A percentile compares a stretch with the other conserved stretches of the same genome.
Conservation (phyloP, 1,284 basidiomycete species). For the Ustilago vetiveriae region DNA sequence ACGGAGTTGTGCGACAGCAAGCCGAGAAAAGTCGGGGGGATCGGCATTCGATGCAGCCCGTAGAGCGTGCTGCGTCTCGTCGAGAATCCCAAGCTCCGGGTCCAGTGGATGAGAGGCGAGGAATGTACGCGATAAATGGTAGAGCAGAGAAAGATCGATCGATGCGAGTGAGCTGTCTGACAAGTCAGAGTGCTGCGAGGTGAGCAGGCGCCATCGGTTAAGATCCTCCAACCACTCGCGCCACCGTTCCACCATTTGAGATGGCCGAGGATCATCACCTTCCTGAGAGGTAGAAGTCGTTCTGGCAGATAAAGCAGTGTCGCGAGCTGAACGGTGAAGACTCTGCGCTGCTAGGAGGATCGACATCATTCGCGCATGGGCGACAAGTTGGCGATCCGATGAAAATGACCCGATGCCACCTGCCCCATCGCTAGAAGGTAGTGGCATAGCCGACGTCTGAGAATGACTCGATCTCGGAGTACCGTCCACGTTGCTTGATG, state of each 20-base stretch:
- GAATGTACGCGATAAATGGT: slow-evolving; percentile 47
- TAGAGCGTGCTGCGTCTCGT: slow-evolving; percentile 42
- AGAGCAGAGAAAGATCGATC: slow-evolving; percentile 44
- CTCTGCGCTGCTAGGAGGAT: slow-evolving; percentile 52
- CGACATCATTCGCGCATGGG: slow-evolving; percentile 54
- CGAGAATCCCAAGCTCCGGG: slow-evolving; percentile 39
- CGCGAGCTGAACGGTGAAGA: slow-evolving; percentile 36
- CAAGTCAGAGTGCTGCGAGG: slow-evolving; percentile 46
- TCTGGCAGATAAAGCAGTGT: slow-evolving; percentile 10
- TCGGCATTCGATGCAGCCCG: slow-evolving; percentile 25
- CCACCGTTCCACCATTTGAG: slow-evolving; percentile 43
- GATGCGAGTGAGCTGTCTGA: slow-evolving; percentile 36
- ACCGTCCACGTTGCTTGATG: slow-evolving; percentile 2
- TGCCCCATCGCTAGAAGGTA: slow-evolving; percentile 13
- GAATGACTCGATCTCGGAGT: slow-evolving; percentile 25
- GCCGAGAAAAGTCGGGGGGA: slow-evolving; percentile 28
- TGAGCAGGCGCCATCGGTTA: slow-evolving; percentile 45
- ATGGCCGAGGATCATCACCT: slow-evolving; percentile 10
- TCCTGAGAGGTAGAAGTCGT: slow-evolving; percentile 4
- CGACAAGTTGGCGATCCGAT: slow-evolving; percentile 54
- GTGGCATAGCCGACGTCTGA: slow-evolving; percentile 13
- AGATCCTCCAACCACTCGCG: slow-evolving; percentile 50
- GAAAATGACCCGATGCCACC: slow-evolving; percentile 38
- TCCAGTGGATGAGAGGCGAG: slow-evolving; percentile 47
- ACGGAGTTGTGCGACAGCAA: slow-evolving; percentile 44